phyloP scores from a whole-genome alignment of 805 yeast genomes.

The Teunomyces atbi region DNA sequence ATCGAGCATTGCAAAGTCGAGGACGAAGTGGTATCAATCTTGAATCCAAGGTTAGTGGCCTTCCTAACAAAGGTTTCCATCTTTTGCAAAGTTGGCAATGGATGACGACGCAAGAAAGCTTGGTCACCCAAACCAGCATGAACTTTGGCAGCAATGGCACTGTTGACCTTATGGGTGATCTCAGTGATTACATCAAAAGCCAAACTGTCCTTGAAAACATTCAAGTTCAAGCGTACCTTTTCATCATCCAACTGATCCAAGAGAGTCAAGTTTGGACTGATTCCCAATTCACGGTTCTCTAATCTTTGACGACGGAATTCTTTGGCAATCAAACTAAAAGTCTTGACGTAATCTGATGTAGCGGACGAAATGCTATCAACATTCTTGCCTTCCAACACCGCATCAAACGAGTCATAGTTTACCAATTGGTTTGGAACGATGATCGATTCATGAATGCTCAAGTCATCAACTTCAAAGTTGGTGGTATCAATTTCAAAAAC shows the following conservation, averaged over 20 bases:
- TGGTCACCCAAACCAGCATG: constrained; percentile 74
- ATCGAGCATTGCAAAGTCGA: constrained; percentile 72
- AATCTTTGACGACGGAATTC: constrained; percentile 71
- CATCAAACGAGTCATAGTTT: constrained; percentile 54
- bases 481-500: constrained; percentile 75
- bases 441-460: constrained; percentile 72
- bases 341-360: constrained; percentile 62
- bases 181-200: constrained; percentile 68
- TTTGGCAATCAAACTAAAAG: constrained; percentile 61
- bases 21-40: constrained; percentile 71
- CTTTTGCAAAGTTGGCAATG: constrained; percentile 77
- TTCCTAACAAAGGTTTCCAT: constrained; percentile 76
- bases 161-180: constrained; percentile 74
- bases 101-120: constrained; percentile 84
- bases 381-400: constrained; percentile 37
- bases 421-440: constrained; percentile 63
- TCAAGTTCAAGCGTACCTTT: constrained; percentile 65
- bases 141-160: constrained; percentile 78
- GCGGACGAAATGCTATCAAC: constrained; percentile 44
- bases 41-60: constrained; percentile 61
- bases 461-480: constrained; percentile 68
- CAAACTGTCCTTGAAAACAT: constrained; percentile 61
- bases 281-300: constrained; percentile 46
- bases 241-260: constrained; percentile 86
- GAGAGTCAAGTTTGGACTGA: constrained; percentile 56